Base-by-base conservation (phyloP, 2,329 filamentous ascomycete species). In the Bipolaris bicolor region DNA sequence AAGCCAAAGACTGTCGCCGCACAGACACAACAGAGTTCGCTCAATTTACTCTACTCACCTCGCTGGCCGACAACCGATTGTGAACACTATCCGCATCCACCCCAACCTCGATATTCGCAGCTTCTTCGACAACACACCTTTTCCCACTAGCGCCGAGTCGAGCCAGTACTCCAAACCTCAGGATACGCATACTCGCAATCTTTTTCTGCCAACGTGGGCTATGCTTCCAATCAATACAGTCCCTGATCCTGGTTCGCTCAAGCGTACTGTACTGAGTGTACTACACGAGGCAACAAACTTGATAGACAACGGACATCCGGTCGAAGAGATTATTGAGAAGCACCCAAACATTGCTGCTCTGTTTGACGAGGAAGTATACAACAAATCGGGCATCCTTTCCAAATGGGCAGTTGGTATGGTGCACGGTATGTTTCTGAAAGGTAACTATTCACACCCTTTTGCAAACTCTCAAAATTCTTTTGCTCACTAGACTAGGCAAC, bases 261-360 rank as follows among this genome's bases (percentile, higher is more conserved):
- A 46, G 22, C 40, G 55, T 16, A 60, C 57, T 4, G 57, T 68
- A 2, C 41, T 50, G 7, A 26, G 36, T 10, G 48, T 69, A 26
- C n/a, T 64, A 1, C 50, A 59, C 7, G 55, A 69, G 56, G 58
- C 62, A 3, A 47, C 62, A 7, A 55, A 34, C 3, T 52, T 69
- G 44, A 29, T 68, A 13, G 49, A 50, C 5, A 53, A 44, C 29
- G 67, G 65, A 1, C 36, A 49, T 5, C 50, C 62, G 1, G 10
- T 57, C 3, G 50, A 66, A 6, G 34, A 56, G 1, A 44, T 69
- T 5, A 60, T 68, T 15, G 67, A 68, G 37, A 52, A 10, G 1
- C 65, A 69, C 26, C 64, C 67, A 1, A 68, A 68, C 10, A 62
- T 69, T 16, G 65, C 61, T 18, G 67, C 67, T 11, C 56, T 69